Evolutionary conservation across 2,329 filamentous ascomycete genomes (phyloP), one percentile per base, ranked within the genome.

Genomic region (Epichloe sibirici): DNA sequence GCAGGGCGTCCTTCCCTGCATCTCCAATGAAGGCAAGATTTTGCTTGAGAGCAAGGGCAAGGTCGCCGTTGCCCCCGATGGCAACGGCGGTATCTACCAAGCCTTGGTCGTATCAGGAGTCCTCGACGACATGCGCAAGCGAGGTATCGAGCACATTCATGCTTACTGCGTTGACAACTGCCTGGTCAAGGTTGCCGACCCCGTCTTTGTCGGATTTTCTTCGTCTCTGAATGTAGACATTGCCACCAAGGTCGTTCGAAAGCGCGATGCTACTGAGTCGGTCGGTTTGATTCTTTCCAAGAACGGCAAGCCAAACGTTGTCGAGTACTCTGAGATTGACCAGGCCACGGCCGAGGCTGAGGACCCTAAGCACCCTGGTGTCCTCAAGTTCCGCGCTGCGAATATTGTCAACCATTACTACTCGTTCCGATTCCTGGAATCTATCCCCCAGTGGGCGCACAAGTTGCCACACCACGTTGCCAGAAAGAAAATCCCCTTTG

Each of bases 341-440:
- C 72, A 81, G 59, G 85, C 82, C 57, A 93, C 88, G n/a, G 87
- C 91, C 53, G 88, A 94, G 71, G 91, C 90, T 59, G 81, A 85
- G 66, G 93, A 98, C 66, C 71, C 85, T 51, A 87, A 87, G 69
- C 83, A 95, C 63, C 75, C 81, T 3, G 83, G 81, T 53, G 76
- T 96, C 51, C 83, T 98, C 66, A 94, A 91, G 72, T 97, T 95
- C 83, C 86, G 93, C 57, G 91, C 93, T 53, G 93, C 91, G 65
- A 98, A 98, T 76, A 98, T 98, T 62, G 93, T 98, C 73, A 98
- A 98, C 78, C 93, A 98, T 78, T 98, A 97, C 81, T 98, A 98
- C 76, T 95, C 89, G 46, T 91, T 90, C 76, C 74, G 79, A 60
- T 97, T 96, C 79, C 79, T 98, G 48, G 86, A 95, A 69, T 85